Evolutionary conservation across 305 asterid species (phyloP).

Genomic region (Lippia alba): DNA sequence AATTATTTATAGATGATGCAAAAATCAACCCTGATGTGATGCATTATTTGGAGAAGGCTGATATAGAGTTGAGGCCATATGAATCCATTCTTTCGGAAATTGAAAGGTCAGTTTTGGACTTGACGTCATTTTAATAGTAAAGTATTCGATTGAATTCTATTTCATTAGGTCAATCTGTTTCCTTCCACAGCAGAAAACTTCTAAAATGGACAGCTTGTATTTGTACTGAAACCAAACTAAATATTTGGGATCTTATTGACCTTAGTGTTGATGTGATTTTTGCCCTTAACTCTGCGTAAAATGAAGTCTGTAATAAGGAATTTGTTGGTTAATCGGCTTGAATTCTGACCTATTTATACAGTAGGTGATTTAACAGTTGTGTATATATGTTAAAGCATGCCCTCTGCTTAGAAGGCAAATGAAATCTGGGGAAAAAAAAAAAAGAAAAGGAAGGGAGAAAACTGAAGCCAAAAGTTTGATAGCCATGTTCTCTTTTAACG

Average conservation of each 20-base stretch:
- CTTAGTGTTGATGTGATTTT: constrained; percentile 16
- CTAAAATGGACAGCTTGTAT: constrained; percentile 26
- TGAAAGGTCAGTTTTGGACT: constrained; percentile 58
- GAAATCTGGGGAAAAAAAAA: too few species aligned
- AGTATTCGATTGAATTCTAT: constrained; percentile 25
- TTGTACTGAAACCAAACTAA: neutral
- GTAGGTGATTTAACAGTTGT: constrained; percentile 20
- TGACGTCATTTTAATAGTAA: constrained; percentile 15
- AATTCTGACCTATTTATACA: neutral
- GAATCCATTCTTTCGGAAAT: constrained; percentile 86
- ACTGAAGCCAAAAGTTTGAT: constrained; percentile 7
- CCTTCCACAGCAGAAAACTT: constrained; percentile 27
- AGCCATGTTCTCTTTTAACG: constrained; percentile 2
- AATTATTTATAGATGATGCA: constrained; percentile 74
- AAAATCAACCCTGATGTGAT: constrained; percentile 81
- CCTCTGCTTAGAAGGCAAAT: too few species aligned
- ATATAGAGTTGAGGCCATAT: constrained; percentile 81
- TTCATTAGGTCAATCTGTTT: constrained; percentile 14
- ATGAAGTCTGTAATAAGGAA: constrained; percentile 8
- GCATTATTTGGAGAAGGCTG: constrained; percentile 81
- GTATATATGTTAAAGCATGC: neutral
- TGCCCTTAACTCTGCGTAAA: constrained; percentile 5
- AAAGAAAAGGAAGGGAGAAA: neutral
- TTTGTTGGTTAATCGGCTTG: neutral
- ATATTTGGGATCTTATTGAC: neutral